Base-by-base conservation (phyloP, 345 rosid genomes). In the Salix exigua region DNA sequence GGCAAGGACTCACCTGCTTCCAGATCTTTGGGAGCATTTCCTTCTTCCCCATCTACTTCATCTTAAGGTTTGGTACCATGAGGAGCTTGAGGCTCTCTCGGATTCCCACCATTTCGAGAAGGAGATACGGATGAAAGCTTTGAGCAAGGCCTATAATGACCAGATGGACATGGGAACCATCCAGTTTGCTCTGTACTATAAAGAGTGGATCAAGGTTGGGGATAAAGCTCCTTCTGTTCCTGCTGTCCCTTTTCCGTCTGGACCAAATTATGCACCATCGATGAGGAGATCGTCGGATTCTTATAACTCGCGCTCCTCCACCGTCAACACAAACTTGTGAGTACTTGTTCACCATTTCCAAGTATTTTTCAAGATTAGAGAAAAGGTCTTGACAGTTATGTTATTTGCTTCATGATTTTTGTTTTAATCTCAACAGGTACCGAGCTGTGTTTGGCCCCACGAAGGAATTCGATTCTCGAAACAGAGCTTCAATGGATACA, bases 21-120 rank as follows among this genome's bases (percentile, higher is more conserved):
- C 90, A 28, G 91, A 91, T 83, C 81, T 91, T 13, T 89, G 95
- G 95, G 89, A 89, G 60, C 89, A 89, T 81, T 82, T 89, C 58
- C 87, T 89, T 51, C 90, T 89, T 61, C 95, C 95, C 3, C 95
- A 89, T 71, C 89, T 91, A 58, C 92, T 88, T 53, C 95, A 91
- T 68, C 84, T 91, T 5, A 87, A 86, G 82, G 85, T 91, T 61
- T 91, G 95, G 95, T 81, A 83, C 80, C 86, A 75, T 13, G 69
- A 81, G 37, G 91, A 91, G 55, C 81, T 85, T 10, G 87, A 91
- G 58, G 38, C 38, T 30, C 65, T 88, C 7, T 83, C 86, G 8
- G 80, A 75, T 55, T 77, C 74, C 0, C 79, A 58, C 8, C 30
- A 38, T 51, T 63, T 70, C 10, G 76, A 82, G 62, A 84, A 81